Evolutionary conservation across 139 green algal genomes (phyloP), one percentile per base, ranked within the genome.

Genomic region (Picochlorum costavermella): DNA sequence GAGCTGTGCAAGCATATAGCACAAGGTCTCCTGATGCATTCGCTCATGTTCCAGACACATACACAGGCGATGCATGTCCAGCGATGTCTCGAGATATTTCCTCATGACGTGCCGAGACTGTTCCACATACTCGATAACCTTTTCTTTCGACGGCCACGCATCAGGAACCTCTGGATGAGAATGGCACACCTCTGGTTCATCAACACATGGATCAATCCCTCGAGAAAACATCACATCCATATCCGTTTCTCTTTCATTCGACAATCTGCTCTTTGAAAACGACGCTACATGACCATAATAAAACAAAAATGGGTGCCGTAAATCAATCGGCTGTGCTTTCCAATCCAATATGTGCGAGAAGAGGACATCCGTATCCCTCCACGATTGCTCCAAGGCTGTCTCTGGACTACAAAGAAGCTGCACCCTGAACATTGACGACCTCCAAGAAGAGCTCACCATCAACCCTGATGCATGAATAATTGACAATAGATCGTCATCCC

Each of bases 11-110:
- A 70, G 44, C 81, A 88, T 88, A 74, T 88, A 88, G 26, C 59
- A 67, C 23, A 88, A 56, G 0, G 81, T 88, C 37, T 88, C 81
- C 17, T 77, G 68, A 37, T 87, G 81, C 81, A 88, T 88, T 26
- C 61, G 46, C 37, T 87, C 81, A 48, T 86, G 80, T 50, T 75
- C 68, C 6, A 68, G n/a, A 67, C 46, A 57, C 61, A 86, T 67
- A 14, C 31, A 58, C 20, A 83, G 29, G 8, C 10, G 20, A 17
- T 64, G 55, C 59, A 65, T 78, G 28, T 9, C 14, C 33, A 60
- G 12, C 28, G 25, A n/a, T 31, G 25, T 23, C 20, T 45, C 10
- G 37, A 51, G 43, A 62, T 40, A 28, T 67, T 13, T n/a, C 57
- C 8, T n/a, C 11, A 37, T 16, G 58, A 50, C 30, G 57, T 31